Evolutionary conservation across 2,329 filamentous ascomycete genomes (phyloP).

Genomic region (Talaromyces pinophilus): DNA sequence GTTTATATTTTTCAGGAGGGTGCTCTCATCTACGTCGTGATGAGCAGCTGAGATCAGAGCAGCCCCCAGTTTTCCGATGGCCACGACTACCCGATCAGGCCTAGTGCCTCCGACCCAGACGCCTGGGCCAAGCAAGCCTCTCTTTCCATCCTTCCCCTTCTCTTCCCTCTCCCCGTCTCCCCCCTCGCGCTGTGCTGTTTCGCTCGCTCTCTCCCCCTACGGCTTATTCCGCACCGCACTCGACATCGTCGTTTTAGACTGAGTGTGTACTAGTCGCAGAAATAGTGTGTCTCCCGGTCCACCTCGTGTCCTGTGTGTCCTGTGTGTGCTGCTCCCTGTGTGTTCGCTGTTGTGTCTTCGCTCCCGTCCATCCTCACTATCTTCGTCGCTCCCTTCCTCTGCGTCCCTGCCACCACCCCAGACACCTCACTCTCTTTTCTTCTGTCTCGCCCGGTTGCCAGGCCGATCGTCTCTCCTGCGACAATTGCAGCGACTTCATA

Average conservation of each 20-base stretch:
- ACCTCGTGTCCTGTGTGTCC: constrained; percentile 1
- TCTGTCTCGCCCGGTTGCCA: constrained; percentile 11
- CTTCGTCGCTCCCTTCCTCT: constrained; percentile 18
- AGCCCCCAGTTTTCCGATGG: not conserved
- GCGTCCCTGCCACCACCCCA: constrained; percentile 19
- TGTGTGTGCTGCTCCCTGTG: not conserved
- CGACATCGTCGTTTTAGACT: constrained; percentile 5
- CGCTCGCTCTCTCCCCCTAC: constrained; percentile 4
- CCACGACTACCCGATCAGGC: not conserved
- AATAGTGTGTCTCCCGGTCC: constrained; percentile 13
- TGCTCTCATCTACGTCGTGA: not conserved
- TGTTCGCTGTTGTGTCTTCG: constrained; percentile 5
- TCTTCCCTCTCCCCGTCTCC: not conserved
- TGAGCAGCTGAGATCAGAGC: not conserved
- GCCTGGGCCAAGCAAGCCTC: not conserved
- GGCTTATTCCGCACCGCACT: constrained; percentile 4
- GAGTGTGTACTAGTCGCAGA: constrained; percentile 7
- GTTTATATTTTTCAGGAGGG: not conserved
- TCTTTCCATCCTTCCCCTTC: not conserved
- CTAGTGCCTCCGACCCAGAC: not conserved
- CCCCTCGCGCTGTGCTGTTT: not conserved
- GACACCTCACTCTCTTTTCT: constrained; percentile 18
- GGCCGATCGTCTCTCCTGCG: constrained; percentile 13
- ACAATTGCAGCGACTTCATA: constrained; percentile 8
- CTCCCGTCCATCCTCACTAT: constrained; percentile 5